Conservation (phyloP, 768 basidiomycete genomes). For the Suillus plorans region DNA sequence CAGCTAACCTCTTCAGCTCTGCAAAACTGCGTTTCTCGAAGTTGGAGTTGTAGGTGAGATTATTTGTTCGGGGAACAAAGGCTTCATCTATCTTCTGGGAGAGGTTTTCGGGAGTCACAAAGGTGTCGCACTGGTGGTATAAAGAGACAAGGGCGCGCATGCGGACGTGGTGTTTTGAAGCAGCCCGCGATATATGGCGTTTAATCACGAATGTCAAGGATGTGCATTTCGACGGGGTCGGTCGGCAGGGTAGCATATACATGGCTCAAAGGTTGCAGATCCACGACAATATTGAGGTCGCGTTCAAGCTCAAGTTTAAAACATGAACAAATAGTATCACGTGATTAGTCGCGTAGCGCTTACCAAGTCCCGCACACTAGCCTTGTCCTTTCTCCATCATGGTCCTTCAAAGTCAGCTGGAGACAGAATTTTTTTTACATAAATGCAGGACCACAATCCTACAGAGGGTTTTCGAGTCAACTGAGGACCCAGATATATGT, state of each 20-base stretch:
- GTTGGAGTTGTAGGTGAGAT: background rate
- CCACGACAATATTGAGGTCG: background rate
- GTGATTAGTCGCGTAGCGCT: too few relatives aligned
- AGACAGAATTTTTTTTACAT: too few relatives aligned
- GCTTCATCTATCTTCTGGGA: conserved; percentile 62
- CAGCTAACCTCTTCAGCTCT: conserved; percentile 8
- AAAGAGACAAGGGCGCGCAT: conserved; percentile 74
- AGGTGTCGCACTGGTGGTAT: conserved; percentile 73
- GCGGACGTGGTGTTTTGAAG: conserved; percentile 29
- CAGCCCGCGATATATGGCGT: background rate
- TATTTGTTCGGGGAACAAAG: conserved; percentile 33
- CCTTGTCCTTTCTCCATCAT: too few relatives aligned
- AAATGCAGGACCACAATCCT: background rate
- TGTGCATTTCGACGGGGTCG: background rate
- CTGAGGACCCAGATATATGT: background rate
- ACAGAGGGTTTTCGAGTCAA: background rate
- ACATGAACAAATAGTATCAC: too few relatives aligned
- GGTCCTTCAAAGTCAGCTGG: too few relatives aligned
- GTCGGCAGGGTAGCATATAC: background rate
- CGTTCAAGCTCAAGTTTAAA: too few relatives aligned
- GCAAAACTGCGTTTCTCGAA: conserved; percentile 7
- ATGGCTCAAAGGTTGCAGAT: background rate
- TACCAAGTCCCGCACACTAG: too few relatives aligned
- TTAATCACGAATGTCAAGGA: background rate
- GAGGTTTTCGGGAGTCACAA: conserved; percentile 72